Evolutionary conservation across 108 stramenopile genomes (phyloP), one percentile per base, ranked within the genome.

Genomic region (Discostella stelligeroides): DNA sequence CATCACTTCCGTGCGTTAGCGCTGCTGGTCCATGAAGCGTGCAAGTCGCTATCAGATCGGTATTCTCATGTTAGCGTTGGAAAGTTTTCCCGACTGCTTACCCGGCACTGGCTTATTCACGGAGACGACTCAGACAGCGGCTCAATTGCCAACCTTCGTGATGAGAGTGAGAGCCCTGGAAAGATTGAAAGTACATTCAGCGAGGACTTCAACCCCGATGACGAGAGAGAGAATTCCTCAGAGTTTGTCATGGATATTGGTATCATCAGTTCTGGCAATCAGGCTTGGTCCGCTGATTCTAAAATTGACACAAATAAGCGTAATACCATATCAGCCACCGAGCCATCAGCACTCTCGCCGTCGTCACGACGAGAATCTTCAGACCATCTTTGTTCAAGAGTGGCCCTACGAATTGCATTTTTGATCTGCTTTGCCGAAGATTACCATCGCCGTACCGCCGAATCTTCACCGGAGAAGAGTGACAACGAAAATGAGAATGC

Each of bases 211-310:
- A 63, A 55, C 23, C 38, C 68, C 15, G 49, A 60, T 51, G 70
- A 70, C 21, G 82, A 84, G 10, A 75, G 75, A 42, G 89, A 95
- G 38, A 81, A 87, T 53, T 87, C 89, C 2, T 75, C 84, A 20
- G 83, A 91, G 38, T 94, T 94, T 67, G 79, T 92, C 4, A 92
- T 95, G 88, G 90, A 95, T 76, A 75, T 95, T n/a, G 76, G 83
- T 30, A 66, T 43, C 39, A 64, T 90, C 9, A 76, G 76, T 54
- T 73, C 83, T 51, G 80, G 56, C 34, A 37, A 70, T 46, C 64
- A 78, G 21, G 51, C 43, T 11, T 88, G 85, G 87, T 49, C 81
- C 47, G 63, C 42, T 38, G 59, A 79, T 60, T 57, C 56, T 4
- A 49, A 54, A 47, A 46, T n/a, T 0, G 53, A 54, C 18, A 45